These are phyloP conservation scores for Protostelium mycophagum DNA, from an alignment of 78 protist species.

Conservation along the genomic window DNA sequence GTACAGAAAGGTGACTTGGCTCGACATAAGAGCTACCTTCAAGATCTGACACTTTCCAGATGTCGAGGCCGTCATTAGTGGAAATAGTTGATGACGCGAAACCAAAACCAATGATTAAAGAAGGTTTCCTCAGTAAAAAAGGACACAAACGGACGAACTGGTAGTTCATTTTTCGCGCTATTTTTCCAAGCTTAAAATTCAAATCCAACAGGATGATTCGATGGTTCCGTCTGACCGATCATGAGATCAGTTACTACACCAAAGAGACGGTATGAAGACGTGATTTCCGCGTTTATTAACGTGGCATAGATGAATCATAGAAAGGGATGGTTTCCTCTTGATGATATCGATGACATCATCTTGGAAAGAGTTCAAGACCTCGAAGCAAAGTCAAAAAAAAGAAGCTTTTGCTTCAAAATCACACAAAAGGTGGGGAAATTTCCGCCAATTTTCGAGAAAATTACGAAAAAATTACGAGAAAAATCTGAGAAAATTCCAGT, in stretches of 20 bases:
- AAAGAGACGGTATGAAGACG: not conserved
- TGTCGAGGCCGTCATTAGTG: not conserved
- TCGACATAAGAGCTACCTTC: not conserved
- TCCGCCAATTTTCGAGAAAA: too few species aligned
- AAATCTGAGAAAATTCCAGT: not conserved
- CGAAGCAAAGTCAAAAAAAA: not conserved
- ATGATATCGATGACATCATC: not conserved
- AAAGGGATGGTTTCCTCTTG: not conserved
- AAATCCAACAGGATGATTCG: not conserved
- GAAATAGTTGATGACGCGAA: not conserved
- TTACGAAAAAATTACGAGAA: not conserved
- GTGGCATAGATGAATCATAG: not conserved
- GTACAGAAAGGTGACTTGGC: not conserved
- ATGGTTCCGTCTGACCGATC: not conserved
- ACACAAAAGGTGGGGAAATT: not conserved
- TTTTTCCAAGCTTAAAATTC: too few species aligned
- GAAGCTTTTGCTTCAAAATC: not conserved
- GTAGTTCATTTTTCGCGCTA: not conserved
- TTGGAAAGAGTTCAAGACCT: not conserved
- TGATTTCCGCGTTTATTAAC: too few species aligned
- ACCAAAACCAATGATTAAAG: not conserved
- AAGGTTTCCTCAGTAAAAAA: not conserved
- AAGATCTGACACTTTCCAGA: not conserved
- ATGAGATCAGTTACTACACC: not conserved
- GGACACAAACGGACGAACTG: not conserved